Base-by-base conservation (phyloP, 2,329 filamentous ascomycete genomes). In the Chaetomium sp. region DNA sequence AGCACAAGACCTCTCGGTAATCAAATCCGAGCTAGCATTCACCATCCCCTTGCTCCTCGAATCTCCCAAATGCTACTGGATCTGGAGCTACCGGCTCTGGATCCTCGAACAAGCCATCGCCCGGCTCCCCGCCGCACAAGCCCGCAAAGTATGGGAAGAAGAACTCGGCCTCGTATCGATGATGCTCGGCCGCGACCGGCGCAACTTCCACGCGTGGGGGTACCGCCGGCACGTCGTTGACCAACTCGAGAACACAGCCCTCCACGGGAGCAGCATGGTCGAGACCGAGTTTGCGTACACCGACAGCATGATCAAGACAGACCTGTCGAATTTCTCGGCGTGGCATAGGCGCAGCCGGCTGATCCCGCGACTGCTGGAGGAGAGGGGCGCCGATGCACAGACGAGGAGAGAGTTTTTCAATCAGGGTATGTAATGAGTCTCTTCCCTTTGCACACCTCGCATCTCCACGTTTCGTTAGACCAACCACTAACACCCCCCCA, bases 21-120 rank as follows among this genome's bases (percentile, higher is more conserved):
- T 97, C 59, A 79, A 81, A 47, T 76, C 80, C 54, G 94, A 99
- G 69, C 77, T 99, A 37, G 74, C 76, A 48, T 96, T 96, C 67
- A 85, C 92, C 37, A 82, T 96, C 42, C 89, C 89, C 0, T 79
- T 99, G 19, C 80, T 99, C 49, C 80, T 89, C 61, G 84, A 90
- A 62, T 92, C 84, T 62, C 94, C 94, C 6, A 99, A 99, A 71
- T 97, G 94, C 77, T 99, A 99, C 75, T 97, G 94, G 92, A 92
- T 99, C 66, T 99, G 94, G 94, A 95, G 96, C 64, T 92, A 96
- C 71, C 86, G 94, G 34, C 73, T 87, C 46, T 99, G 94, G 91
- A 76, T 92, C 3, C 76, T 99, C 11, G 76, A 86, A 53, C 82
- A 89, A 69, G 85, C 85, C 37, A 88, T 87, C 47, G 69, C 77